Evolutionary conservation across 2,329 filamentous ascomycete genomes (phyloP).

Genomic region (Fusarium azukiicola): DNA sequence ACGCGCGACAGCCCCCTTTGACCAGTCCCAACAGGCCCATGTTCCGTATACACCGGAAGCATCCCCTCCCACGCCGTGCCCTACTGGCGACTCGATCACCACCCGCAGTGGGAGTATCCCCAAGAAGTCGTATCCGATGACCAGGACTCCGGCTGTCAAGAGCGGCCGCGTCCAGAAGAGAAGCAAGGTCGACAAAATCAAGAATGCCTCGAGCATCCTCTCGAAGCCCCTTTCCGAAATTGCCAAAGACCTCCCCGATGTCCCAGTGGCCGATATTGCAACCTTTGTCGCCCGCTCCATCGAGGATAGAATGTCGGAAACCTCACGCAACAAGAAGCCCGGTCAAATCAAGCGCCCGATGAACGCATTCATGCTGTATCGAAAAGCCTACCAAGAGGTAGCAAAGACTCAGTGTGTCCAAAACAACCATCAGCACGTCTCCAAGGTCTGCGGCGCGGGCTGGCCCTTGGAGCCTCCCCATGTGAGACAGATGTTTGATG

Average conservation of each 20-base stretch:
- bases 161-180: conserved; percentile 51
- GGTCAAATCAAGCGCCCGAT: conserved; percentile 95
- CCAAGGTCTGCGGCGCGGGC: conserved; percentile 90
- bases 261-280: conserved; percentile 89
- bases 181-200: conserved; percentile 57
- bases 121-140: conserved; percentile 43
- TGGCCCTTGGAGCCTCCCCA: conserved; percentile 91
- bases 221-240: conserved; percentile 85
- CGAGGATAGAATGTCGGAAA: conserved; percentile 84
- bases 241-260: conserved; percentile 79
- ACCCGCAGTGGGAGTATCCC: conserved; percentile 63
- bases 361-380: conserved; percentile 99
- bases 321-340: conserved; percentile 81
- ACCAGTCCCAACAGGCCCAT: conserved; percentile 37
- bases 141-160: conserved; percentile 41
- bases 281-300: conserved; percentile 87
- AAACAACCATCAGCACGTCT: conserved; percentile 97
- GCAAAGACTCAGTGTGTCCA: conserved; percentile 90
- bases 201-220: conserved; percentile 71
- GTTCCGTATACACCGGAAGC: conserved; percentile 69
- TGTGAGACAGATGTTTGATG: conserved; percentile 87
- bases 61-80: conserved; percentile 68
- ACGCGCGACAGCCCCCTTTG: not conserved
- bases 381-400: conserved; percentile 93
- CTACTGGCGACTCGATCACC: conserved; percentile 54